These are phyloP conservation scores for Aspergillus texensis DNA, from an alignment of 2,329 filamentous ascomycete genomes.

Conservation along the genomic window DNA sequence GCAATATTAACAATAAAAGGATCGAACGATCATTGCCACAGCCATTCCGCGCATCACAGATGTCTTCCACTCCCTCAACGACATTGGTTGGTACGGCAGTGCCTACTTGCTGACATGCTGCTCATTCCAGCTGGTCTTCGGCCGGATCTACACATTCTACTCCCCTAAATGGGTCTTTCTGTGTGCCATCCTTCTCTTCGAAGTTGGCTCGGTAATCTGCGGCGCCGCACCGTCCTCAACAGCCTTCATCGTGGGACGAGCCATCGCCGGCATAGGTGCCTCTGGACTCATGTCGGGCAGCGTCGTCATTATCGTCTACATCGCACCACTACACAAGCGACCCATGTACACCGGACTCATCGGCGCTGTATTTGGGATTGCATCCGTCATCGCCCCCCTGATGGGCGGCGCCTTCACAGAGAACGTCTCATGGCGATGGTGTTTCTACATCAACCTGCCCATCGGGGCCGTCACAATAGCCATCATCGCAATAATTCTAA, in stretches of 20 bases:
- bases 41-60: conserved; percentile 34
- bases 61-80: conserved; percentile 9
- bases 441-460: conserved; percentile 22
- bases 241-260: conserved; percentile 40
- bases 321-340: conserved; percentile 57
- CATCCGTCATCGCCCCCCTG: conserved; percentile 45
- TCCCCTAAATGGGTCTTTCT: conserved; percentile 40
- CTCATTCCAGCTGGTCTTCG: conserved; percentile 42
- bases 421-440: conserved; percentile 18
- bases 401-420: conserved; percentile 48
- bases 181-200: conserved; percentile 38
- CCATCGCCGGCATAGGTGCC: conserved; percentile 38
- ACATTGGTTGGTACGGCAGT: conserved; percentile 18
- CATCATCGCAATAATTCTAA: conserved; percentile 3
- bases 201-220: conserved; percentile 42
- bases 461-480: conserved; percentile 10
- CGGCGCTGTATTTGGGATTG: conserved; percentile 60
- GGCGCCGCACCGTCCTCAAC: conserved; percentile 36
- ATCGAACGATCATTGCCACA: background rate
- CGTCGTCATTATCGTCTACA: conserved; percentile 7
- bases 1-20: background rate
- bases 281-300: conserved; percentile 37
- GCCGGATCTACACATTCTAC: conserved; percentile 41
- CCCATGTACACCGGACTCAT: conserved; percentile 48
- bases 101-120: conserved; percentile 11